Percentiles rank a stretch among this genome's conserved stretches.
These are phyloP conservation scores for Penicillium coffeae DNA, from an alignment of 495 filamentous ascomycete species.

Conservation along the genomic window DNA sequence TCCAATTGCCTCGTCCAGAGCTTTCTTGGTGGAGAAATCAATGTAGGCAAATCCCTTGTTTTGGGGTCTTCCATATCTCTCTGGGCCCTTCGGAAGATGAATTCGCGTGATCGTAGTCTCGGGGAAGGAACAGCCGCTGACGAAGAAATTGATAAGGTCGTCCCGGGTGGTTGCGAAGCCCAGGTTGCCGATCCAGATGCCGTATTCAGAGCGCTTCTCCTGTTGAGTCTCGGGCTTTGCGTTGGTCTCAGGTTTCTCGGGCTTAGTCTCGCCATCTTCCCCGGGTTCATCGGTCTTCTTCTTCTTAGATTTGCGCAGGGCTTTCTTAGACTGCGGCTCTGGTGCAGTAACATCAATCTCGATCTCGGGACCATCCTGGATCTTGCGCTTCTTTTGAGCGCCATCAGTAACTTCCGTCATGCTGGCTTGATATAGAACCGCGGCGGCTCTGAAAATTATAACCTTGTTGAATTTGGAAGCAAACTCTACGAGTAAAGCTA, in stretches of 20 bases:
- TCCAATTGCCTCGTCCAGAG: constrained; percentile 66
- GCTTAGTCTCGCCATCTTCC: constrained; percentile 24
- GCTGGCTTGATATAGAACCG: constrained; percentile 3
- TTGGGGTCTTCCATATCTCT: constrained; percentile 47
- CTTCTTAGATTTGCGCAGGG: constrained; percentile 75
- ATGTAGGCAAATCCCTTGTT: constrained; percentile 96
- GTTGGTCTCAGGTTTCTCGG: constrained; percentile 25
- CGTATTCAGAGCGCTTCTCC: constrained; percentile 68
- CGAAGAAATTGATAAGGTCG: constrained; percentile 72
- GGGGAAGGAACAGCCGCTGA: constrained; percentile 62
- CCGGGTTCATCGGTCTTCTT: constrained; percentile 38
- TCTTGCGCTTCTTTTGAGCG: constrained; percentile 66
- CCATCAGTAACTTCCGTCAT: constrained; percentile 33
- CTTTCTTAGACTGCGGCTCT: constrained; percentile 92
- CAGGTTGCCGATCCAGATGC: constrained; percentile 96
- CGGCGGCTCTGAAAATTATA: background rate
- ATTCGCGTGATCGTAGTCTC: constrained; percentile 72
- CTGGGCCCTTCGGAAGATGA: constrained; percentile 61
- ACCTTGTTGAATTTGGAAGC: background rate
- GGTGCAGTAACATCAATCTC: constrained; percentile 84
- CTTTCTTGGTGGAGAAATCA: constrained; percentile 70
- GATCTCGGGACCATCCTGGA: constrained; percentile 59
- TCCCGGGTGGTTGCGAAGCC: constrained; percentile 70
- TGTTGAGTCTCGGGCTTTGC: constrained; percentile 29
- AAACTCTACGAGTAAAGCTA: constrained; percentile 4